phyloP scores from a whole-genome alignment of 208 protist genomes.

The Crithidia expoeki region DNA sequence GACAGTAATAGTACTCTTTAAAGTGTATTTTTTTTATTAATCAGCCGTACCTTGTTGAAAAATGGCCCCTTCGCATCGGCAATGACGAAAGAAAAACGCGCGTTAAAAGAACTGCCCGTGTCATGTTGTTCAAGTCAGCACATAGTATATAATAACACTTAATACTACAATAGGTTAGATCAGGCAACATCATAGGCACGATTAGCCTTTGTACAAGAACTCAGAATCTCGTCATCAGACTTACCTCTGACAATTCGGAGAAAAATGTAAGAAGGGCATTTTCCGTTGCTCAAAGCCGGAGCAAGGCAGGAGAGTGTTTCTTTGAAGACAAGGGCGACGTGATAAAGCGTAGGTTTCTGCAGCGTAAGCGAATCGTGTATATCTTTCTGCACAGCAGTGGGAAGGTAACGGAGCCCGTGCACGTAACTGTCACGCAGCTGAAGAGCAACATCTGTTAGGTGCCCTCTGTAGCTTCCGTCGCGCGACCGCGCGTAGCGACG shows the following conservation, averaged over 20 bases:
- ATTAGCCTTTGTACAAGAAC: conserved; percentile 49
- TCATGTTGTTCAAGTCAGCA: too few species aligned
- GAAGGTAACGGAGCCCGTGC: conserved; percentile 54
- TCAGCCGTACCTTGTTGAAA: too few species aligned
- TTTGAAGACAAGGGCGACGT: conserved; percentile 44
- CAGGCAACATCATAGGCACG: conserved; percentile 33
- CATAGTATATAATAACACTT: not conserved
- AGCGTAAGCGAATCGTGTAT: conserved; percentile 28
- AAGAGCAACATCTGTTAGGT: conserved; percentile 44
- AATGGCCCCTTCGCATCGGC: too few species aligned
- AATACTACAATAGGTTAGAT: conserved; percentile 10
- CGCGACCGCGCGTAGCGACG: conserved; percentile 61
- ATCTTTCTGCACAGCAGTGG: conserved; percentile 39
- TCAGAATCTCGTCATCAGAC: conserved; percentile 54
- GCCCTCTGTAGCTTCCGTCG: conserved; percentile 38
- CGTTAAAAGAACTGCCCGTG: too few species aligned
- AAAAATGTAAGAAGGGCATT: conserved; percentile 75
- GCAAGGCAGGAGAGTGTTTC: conserved; percentile 54
- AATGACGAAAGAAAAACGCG: too few species aligned
- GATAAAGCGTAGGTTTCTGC: conserved; percentile 32
- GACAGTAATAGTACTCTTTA: too few species aligned
- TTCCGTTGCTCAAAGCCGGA: conserved; percentile 29
- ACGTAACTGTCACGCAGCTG: conserved; percentile 69
- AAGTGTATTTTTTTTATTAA: too few species aligned
- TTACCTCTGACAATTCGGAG: conserved; percentile 52